phyloP scores from a whole-genome alignment of 768 basidiomycete genomes.

The Sarcodon aspratus region DNA sequence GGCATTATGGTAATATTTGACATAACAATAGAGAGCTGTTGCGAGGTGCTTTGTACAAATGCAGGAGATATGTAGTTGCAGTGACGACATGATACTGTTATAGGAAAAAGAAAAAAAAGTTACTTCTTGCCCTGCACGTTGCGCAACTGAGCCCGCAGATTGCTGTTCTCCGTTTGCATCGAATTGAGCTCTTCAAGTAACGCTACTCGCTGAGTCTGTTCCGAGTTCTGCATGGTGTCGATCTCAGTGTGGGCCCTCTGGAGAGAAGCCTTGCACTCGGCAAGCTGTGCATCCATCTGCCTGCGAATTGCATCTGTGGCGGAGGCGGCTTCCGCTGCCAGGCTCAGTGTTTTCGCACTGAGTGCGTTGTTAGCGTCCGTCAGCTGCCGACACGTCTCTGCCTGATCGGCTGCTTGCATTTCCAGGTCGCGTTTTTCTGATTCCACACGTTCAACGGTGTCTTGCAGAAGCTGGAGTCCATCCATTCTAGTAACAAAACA shows the following conservation, averaged over 20 bases:
- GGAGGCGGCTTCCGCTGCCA: constrained; percentile 58
- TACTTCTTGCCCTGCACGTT: constrained; percentile 6
- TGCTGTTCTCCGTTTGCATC: constrained; percentile 70
- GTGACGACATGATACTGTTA: no score
- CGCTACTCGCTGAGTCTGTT: constrained; percentile 74
- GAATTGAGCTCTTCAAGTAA: constrained; percentile 83
- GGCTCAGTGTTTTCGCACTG: constrained; percentile 55
- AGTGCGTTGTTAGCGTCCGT: constrained; percentile 71
- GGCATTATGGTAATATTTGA: no score
- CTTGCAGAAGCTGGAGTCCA: constrained; percentile 50
- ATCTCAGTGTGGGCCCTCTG: constrained; percentile 59
- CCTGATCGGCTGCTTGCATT: constrained; percentile 54
- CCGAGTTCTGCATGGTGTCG: constrained; percentile 51
- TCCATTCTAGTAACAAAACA: constrained; percentile 39
- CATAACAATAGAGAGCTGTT: no score
- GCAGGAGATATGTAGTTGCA: not conserved
- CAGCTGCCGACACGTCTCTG: constrained; percentile 62
- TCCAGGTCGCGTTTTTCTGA: constrained; percentile 65
- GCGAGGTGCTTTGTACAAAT: not conserved
- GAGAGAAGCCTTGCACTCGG: constrained; percentile 48
- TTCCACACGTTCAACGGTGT: constrained; percentile 44
- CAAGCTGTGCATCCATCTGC: constrained; percentile 55
- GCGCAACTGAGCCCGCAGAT: constrained; percentile 59
- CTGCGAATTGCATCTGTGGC: constrained; percentile 44
- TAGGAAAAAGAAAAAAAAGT: not conserved